Percentiles rank a stretch among this genome's conserved stretches.
phyloP scores from a whole-genome alignment of 2,329 filamentous ascomycete genomes.

The Penicillium hordei region DNA sequence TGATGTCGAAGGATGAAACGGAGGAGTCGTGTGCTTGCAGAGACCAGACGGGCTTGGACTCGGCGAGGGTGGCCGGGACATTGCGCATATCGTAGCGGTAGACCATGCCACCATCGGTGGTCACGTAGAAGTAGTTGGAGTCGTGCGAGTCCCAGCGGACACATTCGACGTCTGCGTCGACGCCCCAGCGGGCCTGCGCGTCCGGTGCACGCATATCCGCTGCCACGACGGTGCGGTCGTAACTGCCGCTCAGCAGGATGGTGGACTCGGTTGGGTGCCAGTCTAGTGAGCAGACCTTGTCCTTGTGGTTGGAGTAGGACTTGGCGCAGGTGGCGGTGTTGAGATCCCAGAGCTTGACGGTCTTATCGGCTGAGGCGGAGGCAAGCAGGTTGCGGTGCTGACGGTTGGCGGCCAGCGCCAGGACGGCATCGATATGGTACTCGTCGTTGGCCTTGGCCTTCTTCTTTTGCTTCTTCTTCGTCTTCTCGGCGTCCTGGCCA shows the following conservation, averaged over 20 bases:
- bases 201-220: conserved; percentile 94
- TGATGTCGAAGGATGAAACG: conserved; percentile 89
- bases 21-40: conserved; percentile 94
- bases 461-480: conserved; percentile 78
- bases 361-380: conserved; percentile 93
- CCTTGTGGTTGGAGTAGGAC: conserved; percentile 92
- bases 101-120: conserved; percentile 86
- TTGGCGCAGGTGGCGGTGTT: conserved; percentile 90
- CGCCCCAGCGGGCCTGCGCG: conserved; percentile 81
- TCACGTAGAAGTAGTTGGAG: conserved; percentile 89
- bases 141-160: conserved; percentile 93
- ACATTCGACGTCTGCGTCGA: conserved; percentile 92
- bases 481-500: conserved; percentile 46
- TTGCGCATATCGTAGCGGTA: conserved; percentile 88
- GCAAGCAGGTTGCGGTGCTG: conserved; percentile 92
- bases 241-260: conserved; percentile 85
- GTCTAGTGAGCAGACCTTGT: conserved; percentile 94
- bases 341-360: conserved; percentile 96
- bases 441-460: conserved; percentile 85
- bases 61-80: conserved; percentile 68
- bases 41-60: conserved; percentile 86
- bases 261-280: conserved; percentile 91
- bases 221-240: conserved; percentile 91
- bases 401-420: conserved; percentile 87
- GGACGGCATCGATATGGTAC: conserved; percentile 91